Base-by-base conservation (phyloP, 495 filamentous ascomycete species). In the Xylaria cubensis region DNA sequence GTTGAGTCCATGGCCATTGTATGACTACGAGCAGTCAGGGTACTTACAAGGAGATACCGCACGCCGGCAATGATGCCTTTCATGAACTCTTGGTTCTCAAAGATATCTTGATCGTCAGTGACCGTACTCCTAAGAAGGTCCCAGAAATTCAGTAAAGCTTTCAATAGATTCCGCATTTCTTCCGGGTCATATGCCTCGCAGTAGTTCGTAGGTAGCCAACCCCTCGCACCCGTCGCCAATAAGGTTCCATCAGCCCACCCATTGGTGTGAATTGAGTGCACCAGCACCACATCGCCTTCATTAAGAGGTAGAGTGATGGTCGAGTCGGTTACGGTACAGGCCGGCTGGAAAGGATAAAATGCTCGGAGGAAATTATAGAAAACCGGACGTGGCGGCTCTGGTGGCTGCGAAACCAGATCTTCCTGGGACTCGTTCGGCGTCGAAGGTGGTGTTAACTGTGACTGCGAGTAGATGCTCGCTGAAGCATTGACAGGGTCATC, bases 171-270 rank as follows among this genome's bases (percentile, higher is more conserved):
- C 70, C 91, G 90, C 87, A 98, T 95, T 64, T 93, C 89, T 26
- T 93, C 85, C 59, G 94, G 92, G 73, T 97, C 93, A 79, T 97
- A 99, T 13, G 93, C 88, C 79, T 97, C 94, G 84, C 97, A 99
- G 80, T 98, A 98, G 80, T 99, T 99, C 4, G 97, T 98, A 39
- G 97, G 97, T 70, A 99, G 84, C 97, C 97, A 99, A 69, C 97
- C 97, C 75, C 97, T 89, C 69, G 92, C 92, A 21, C 95, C 96
- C 15, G 93, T 92, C 66, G 92, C 88, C 66, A 99, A 82, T 56
- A 97, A 85, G n/a, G 97, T 99, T 51, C 97, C 97, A 81, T 99
- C 97, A 51, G 96, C 97, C 97, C 97, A 99, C 76, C 97, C 97
- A 84, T 97, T 99, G 63, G 93, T 94, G 83, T 99, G 97, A 74